Evolutionary conservation across 352 stramenopile species (phyloP).

Genomic region (Phytophthora hibernalis): DNA sequence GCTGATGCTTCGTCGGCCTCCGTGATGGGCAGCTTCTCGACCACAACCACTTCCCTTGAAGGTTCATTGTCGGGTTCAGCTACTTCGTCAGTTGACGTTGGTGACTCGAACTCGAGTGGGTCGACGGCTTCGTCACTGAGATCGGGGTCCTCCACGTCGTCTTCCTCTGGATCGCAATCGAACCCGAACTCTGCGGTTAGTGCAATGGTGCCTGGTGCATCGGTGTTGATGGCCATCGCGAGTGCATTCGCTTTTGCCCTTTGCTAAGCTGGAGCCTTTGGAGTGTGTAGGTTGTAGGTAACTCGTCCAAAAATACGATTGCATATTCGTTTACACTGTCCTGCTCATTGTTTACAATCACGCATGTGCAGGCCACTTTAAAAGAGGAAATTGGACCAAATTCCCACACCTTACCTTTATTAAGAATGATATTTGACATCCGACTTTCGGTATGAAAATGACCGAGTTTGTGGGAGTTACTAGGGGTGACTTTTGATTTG

Average conservation of each 20-base stretch:
- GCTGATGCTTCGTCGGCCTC: slow-evolving; percentile 5
- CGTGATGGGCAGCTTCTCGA: slow-evolving; percentile 10
- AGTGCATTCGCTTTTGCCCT: slow-evolving; percentile 8
- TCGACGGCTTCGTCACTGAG: slow-evolving; percentile 16
- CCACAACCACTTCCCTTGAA: slow-evolving; percentile 2
- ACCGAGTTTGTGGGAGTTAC: too few relatives aligned
- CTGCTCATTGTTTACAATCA: too few relatives aligned
- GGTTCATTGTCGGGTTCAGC: slow-evolving; percentile 10
- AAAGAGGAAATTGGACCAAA: too few relatives aligned
- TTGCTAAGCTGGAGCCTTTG: slow-evolving; percentile 18
- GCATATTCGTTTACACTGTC: too few relatives aligned
- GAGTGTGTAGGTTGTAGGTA: too few relatives aligned
- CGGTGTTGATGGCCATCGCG: slow-evolving; percentile 12
- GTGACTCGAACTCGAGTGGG: slow-evolving; percentile 16
- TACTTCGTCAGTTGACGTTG: slow-evolving; percentile 23
- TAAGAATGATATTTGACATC: too few relatives aligned
- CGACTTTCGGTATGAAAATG: too few relatives aligned
- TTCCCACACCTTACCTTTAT: too few relatives aligned
- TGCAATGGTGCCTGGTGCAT: slow-evolving; percentile 5
- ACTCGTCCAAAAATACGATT: too few relatives aligned
- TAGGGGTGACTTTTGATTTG: too few relatives aligned
- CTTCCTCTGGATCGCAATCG: slow-evolving; percentile 18
- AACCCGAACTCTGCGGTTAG: slow-evolving; percentile 12
- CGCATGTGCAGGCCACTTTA: too few relatives aligned
- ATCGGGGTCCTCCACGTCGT: slow-evolving; percentile 22